Evolutionary conservation across 2,329 filamentous ascomycete species (phyloP).

Genomic region (Colletotrichum sp.): DNA sequence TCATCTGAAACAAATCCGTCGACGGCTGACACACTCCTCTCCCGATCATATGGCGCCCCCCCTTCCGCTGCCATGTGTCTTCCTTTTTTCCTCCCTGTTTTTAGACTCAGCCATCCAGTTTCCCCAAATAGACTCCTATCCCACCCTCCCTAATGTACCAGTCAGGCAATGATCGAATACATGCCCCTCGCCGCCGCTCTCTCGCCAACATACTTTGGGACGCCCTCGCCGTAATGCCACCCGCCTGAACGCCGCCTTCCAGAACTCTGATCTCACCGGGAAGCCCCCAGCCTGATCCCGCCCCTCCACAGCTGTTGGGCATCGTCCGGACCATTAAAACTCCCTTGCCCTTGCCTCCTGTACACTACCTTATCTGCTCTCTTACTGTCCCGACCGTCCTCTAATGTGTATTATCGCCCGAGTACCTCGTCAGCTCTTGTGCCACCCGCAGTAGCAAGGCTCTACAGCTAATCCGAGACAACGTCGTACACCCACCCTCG

Average conservation of each 20-base stretch:
- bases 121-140: background rate
- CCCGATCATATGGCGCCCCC: background rate
- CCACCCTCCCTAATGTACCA: background rate
- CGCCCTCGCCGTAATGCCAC: background rate
- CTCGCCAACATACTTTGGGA: background rate
- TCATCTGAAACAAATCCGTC: slow-evolving; percentile 21
- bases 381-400: background rate
- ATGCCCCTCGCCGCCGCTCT: background rate
- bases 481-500: background rate
- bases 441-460: background rate
- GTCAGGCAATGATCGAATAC: background rate
- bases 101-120: background rate
- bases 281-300: background rate
- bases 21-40: slow-evolving; percentile 15
- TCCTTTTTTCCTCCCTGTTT: background rate
- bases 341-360: background rate
- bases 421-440: background rate
- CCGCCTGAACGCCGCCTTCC: background rate
- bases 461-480: slow-evolving; percentile 5
- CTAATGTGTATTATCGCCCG: background rate
- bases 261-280: background rate
- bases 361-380: background rate
- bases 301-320: background rate
- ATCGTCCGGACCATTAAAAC: background rate
- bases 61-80: background rate